Evolutionary conservation across 192 early-diverging fungal species (phyloP), one percentile per base, ranked within the genome.

Genomic region (Rhizoclosmatium sp.): DNA sequence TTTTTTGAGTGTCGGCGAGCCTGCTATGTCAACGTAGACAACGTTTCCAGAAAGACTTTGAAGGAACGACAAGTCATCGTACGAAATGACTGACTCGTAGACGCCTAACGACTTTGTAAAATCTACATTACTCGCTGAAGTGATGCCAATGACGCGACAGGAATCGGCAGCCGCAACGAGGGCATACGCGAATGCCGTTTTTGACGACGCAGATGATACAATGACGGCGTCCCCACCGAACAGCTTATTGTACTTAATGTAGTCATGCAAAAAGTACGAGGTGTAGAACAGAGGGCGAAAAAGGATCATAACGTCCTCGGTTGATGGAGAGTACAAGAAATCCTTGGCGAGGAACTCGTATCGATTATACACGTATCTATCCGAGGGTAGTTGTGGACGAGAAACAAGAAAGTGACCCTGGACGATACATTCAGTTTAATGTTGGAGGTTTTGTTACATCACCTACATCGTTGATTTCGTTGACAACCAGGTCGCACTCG

Each of bases 241-340:
- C 45, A 75, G 76, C 19, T 51, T 56, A 47, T 82, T 73, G 5
- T 58, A 71, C 12, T 69, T 42, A 40, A 87, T 21, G 71, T 69
- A 87, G 61, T 87, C 84, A 4, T 31, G 48, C 7, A 83, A 58
- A 48, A 83, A 81, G 75, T 79, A 87, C 9, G 82, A 83, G 12
- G 83, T 87, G 54, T 69, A 70, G 74, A 69, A 87, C 4, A 87
- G 72, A 0, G 86, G 86, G 40, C 86, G 78, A 65, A 83, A 85
- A 16, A 85, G 67, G 62, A 81, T 47, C 60, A 80, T 82, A 21
- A 64, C 76, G 23, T 79, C 60, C 75, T 85, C 86, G 40, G 69
- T 54, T 12, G 64, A 42, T 19, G 69, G 59, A 21, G 45, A 47
- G 65, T 81, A 87, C 16, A 77, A 68, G 2, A 77, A 81, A 54